A percentile compares a stretch with the other conserved stretches of the same genome.
phyloP scores from a whole-genome alignment of 2,329 filamentous ascomycete genomes.

The Hypoxylon sp. region DNA sequence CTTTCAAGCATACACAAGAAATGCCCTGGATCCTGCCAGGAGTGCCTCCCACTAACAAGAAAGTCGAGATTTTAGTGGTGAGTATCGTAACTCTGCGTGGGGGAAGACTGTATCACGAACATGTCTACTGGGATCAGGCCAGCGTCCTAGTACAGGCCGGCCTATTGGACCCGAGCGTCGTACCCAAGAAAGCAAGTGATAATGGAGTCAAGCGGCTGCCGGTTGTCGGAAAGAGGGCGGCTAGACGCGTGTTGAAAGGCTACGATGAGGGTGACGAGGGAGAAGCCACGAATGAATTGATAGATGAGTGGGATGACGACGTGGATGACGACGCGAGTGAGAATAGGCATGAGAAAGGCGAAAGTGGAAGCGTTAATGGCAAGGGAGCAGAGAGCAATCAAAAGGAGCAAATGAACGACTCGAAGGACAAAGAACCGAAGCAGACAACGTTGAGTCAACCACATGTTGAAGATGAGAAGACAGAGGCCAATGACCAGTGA shows the following conservation, averaged over 20 bases:
- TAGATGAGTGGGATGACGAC: constrained; percentile 57
- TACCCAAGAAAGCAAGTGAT: constrained; percentile 56
- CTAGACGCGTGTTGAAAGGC: constrained; percentile 56
- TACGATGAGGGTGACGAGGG: constrained; percentile 59
- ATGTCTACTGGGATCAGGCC: constrained; percentile 78
- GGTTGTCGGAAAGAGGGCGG: constrained; percentile 59
- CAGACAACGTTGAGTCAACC: constrained; percentile 13
- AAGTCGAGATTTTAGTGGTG: constrained; percentile 72
- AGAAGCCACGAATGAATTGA: constrained; percentile 61
- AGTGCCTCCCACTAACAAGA: constrained; percentile 68
- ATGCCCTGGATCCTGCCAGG: constrained; percentile 75
- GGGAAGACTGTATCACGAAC: constrained; percentile 75
- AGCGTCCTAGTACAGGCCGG: constrained; percentile 75
- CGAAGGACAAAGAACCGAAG: constrained; percentile 18
- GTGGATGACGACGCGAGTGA: constrained; percentile 45
- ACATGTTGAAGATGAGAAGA: constrained; percentile 20
- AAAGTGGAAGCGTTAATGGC: constrained; percentile 3
- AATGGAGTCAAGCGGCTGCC: constrained; percentile 58
- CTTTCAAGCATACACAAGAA: constrained; percentile 70
- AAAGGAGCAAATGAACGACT: background rate
- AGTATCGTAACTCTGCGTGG: constrained; percentile 75
- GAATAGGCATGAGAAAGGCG: constrained; percentile 22
- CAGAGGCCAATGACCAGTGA: constrained; percentile 13
- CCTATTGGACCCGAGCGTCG: constrained; percentile 62
- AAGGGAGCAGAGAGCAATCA: constrained; percentile 7